Evolutionary conservation across 306 rosid species (phyloP).

Genomic region (Chamaecrista fasciculata): DNA sequence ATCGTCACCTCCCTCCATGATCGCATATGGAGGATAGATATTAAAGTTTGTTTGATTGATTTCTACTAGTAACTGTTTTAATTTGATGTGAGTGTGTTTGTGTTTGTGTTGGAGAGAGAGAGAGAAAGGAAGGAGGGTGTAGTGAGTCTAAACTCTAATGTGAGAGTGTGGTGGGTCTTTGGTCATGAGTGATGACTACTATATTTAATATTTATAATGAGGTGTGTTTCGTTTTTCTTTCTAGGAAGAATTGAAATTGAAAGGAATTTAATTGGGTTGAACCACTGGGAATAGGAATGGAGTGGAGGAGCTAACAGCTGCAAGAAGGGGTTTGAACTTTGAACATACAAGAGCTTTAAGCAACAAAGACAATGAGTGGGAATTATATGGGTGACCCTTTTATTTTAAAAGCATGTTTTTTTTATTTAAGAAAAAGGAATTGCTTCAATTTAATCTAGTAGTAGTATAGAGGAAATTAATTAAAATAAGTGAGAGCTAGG

Average conservation of each 20-base stretch:
- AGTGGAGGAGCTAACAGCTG: no score
- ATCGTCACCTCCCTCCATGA: conserved; percentile 69
- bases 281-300: no score
- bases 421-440: conserved; percentile 31
- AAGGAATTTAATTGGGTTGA: conserved; percentile 10
- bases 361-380: conserved; percentile 84
- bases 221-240: conserved; percentile 14
- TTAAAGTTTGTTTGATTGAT: neutral
- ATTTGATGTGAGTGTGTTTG: neutral
- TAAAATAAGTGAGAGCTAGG: no score
- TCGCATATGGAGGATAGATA: neutral
- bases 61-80: no score
- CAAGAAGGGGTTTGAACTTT: no score
- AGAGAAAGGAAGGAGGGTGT: neutral
- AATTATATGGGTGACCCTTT: conserved; percentile 71
- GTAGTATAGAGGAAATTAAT: no score
- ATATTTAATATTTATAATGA: neutral
- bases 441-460: conserved; percentile 51
- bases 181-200: neutral
- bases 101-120: neutral
- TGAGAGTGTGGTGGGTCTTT: conserved; percentile 24
- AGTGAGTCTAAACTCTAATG: no score
- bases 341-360: conserved; percentile 68
- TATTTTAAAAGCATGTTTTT: conserved; percentile 53
- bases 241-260: neutral